Percentiles rank a stretch among this genome's conserved stretches.
These are phyloP conservation scores for Ceratocystis eucalypticola DNA, from an alignment of 2,329 filamentous ascomycete species.

Conservation along the genomic window DNA sequence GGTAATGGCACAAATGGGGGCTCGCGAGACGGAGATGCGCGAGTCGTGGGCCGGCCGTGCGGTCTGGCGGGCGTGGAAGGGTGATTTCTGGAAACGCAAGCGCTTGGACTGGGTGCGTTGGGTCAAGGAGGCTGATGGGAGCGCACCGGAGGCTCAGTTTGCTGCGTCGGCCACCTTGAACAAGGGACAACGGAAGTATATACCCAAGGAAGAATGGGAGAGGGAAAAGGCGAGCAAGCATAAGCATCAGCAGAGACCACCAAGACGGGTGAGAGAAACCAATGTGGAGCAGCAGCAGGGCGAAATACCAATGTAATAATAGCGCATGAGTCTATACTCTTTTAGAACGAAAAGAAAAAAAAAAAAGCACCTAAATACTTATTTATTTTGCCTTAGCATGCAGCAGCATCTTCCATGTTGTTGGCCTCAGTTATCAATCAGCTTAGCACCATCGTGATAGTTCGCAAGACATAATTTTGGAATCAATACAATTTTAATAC, in stretches of 20 bases:
- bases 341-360: neutral
- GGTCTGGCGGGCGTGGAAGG: constrained; percentile 45
- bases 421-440: neutral
- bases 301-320: neutral
- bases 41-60: constrained; percentile 42
- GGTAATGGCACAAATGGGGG: constrained; percentile 37
- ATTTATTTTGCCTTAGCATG: too few species aligned
- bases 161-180: constrained; percentile 13
- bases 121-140: constrained; percentile 33
- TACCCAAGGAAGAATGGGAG: constrained; percentile 18
- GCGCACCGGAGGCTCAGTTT: constrained; percentile 13
- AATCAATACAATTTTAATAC: neutral
- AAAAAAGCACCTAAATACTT: neutral
- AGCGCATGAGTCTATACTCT: neutral
- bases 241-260: constrained; percentile 13
- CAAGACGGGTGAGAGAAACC: constrained; percentile 4
- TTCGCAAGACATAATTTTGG: neutral
- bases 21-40: constrained; percentile 36
- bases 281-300: neutral
- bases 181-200: constrained; percentile 13
- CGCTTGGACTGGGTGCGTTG: constrained; percentile 43
- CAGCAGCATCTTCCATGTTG: too few species aligned
- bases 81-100: constrained; percentile 42
- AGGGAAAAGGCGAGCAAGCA: constrained; percentile 12
- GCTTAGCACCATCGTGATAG: neutral